Evolutionary conservation across 176 grass and related monocot genomes (phyloP).

Genomic region (Pontederia crassipes): DNA sequence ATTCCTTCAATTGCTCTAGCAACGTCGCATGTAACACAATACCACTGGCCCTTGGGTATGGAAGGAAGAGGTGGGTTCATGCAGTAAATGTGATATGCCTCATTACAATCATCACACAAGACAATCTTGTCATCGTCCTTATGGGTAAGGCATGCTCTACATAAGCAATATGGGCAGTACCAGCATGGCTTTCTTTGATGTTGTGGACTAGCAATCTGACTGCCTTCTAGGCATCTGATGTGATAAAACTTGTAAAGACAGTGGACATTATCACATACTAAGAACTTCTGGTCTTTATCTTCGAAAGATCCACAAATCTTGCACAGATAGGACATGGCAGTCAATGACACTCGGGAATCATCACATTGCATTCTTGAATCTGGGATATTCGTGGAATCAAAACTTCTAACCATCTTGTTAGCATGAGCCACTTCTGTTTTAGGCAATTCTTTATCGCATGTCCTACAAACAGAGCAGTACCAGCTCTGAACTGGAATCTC

Average conservation of each 20-base stretch:
- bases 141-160: constrained; percentile 50
- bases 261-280: constrained; percentile 53
- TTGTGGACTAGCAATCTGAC: constrained; percentile 38
- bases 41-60: constrained; percentile 55
- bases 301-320: constrained; percentile 69
- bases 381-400: constrained; percentile 22
- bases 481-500: constrained; percentile 39
- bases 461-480: constrained; percentile 45
- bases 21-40: constrained; percentile 37
- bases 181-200: constrained; percentile 37
- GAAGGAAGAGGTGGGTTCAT: constrained; percentile 49
- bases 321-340: constrained; percentile 35
- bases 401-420: constrained; percentile 8
- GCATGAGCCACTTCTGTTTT: constrained; percentile 6
- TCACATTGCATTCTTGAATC: constrained; percentile 20
- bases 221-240: constrained; percentile 48
- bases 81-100: constrained; percentile 82
- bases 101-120: constrained; percentile 73
- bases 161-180: constrained; percentile 93
- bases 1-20: constrained; percentile 31
- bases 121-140: constrained; percentile 70
- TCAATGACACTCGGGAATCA: constrained; percentile 14
- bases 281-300: constrained; percentile 57
- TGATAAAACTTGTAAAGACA: constrained; percentile 86
- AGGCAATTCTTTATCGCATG: constrained; percentile 5